Evolutionary conservation across 1,284 basidiomycete species (phyloP), one percentile per base, ranked within the genome.

Genomic region (Ceratobasidium theobromae): DNA sequence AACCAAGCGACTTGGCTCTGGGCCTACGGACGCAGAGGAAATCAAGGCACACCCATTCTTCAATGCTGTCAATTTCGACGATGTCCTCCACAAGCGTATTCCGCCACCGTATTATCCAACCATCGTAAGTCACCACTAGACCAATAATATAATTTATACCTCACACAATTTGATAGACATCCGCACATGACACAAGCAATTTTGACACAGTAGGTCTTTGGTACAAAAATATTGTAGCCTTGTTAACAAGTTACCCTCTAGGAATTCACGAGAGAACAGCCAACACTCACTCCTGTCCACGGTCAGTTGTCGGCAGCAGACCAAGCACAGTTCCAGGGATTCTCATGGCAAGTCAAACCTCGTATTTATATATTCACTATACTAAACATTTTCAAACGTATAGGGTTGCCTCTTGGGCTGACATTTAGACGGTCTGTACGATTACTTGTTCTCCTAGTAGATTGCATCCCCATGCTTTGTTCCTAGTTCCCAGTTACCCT

Each of bases 21-120:
- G 88, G 8, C 91, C 94, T 72, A 85, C 84, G 54, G 97, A 99
- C 73, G 97, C 97, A 0, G 93, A 94, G 73, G 97, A 98, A 73
- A 97, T 99, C 81, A 99, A 99, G 80, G 83, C 86, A 68, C 97
- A 99, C 77, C 87, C 94, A 12, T 99, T 99, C 85, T 99, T 99
- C 84, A 93, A 95, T 76, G 96, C 98, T 74, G 90, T 97, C 70
- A 97, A 82, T 79, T 99, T 93, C 79, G 95, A 98, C 73, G 95
- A 98, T 76, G 91, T 99, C 40, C 78, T 97, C 71, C 82, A 97
- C 80, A 99, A 99, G 78, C 91, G 95, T 62, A 95, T 98, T 72
- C 94, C 95, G 35, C 92, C 95, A 38, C 94, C 97, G 4, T 99
- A 98, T 81, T 95, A 93, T 84, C 97, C 97, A 6, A 93, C 89